phyloP scores from a whole-genome alignment of 331 rosid species.

The Phaseolus coccineus region DNA sequence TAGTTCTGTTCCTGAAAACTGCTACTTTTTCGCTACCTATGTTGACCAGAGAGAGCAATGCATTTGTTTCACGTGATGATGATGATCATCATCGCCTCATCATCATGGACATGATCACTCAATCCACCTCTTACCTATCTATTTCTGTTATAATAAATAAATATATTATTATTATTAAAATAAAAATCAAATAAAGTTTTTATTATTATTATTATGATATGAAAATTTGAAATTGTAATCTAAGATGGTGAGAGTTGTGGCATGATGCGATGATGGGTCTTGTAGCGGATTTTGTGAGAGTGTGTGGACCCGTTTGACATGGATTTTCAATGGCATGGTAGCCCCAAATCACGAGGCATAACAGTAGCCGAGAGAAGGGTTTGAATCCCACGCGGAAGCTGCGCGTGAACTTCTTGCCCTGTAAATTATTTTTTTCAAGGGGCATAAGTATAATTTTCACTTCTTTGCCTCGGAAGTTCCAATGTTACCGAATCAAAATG shows the following conservation, averaged over 20 bases:
- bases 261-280: slow-evolving; percentile 5
- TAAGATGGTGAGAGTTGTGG: neutral
- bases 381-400: neutral
- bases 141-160: too few relatives aligned
- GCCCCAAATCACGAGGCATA: slow-evolving; percentile 31
- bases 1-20: slow-evolving; percentile 44
- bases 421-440: neutral
- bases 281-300: neutral
- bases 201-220: too few relatives aligned
- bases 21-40: slow-evolving; percentile 61
- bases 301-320: slow-evolving; percentile 18
- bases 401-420: neutral
- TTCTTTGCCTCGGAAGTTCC: neutral
- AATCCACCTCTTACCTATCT: neutral
- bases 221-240: neutral
- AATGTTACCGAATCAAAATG: neutral
- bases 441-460: neutral
- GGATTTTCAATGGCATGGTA: slow-evolving; percentile 37
- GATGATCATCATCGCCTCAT: slow-evolving; percentile 53
- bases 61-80: slow-evolving; percentile 8
- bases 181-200: too few relatives aligned
- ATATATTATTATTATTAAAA: too few relatives aligned
- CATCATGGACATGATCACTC: slow-evolving; percentile 36
- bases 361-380: neutral
- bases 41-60: slow-evolving; percentile 51